Evolutionary conservation across 352 stramenopile genomes (phyloP), one percentile per base, ranked within the genome.

Genomic region (Pythium aristosporum): DNA sequence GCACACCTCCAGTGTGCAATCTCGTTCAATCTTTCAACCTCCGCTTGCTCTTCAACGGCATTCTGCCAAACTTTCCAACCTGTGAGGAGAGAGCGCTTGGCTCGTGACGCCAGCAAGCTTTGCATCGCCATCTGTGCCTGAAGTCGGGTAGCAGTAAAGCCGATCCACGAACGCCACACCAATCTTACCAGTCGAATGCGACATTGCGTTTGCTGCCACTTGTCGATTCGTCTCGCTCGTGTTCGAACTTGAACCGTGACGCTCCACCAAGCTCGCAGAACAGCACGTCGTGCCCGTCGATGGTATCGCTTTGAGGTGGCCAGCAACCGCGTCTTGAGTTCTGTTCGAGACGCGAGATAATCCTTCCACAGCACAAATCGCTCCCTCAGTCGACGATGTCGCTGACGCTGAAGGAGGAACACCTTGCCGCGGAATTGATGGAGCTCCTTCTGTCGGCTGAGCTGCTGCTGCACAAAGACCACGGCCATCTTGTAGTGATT

Each of bases 401-500:
- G 44, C 21, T 62, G 64, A 12, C 69, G 70, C n/a, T 73, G 53
- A 25, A 87, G 53, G 13, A 72, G 18, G 8, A 76, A 60, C 5
- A 69, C 60, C 16, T 76, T 55, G 28, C 34, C 57, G 12, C 66
- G 63, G 36, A 76, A 59, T 39, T 67, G 34, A 34, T 77, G 57
- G n/a, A 51, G 48, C 20, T 79, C 60, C 30, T 69, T 75, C n/a
- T 76, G 71, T 57, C 67, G 62, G 30, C 70, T 42, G 16, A 80
- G 65, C 21, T 70, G 53, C 21, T 62, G 70, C 39, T 87, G 71
- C 0, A 64, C 63, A 3, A 63, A 73, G 46, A 80, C 49, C 12
- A 69, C 68, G 15, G 71, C 50, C 47, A 75, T 56, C 56, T 84
- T 67, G 6, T 71, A 84, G 52, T 82, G 73, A 18, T 62, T 65